A percentile compares a stretch with the other conserved stretches of the same genome.
These are phyloP conservation scores for Lodderomyces jiufengensis DNA, from an alignment of 1,139 yeast species.

Conservation along the genomic window DNA sequence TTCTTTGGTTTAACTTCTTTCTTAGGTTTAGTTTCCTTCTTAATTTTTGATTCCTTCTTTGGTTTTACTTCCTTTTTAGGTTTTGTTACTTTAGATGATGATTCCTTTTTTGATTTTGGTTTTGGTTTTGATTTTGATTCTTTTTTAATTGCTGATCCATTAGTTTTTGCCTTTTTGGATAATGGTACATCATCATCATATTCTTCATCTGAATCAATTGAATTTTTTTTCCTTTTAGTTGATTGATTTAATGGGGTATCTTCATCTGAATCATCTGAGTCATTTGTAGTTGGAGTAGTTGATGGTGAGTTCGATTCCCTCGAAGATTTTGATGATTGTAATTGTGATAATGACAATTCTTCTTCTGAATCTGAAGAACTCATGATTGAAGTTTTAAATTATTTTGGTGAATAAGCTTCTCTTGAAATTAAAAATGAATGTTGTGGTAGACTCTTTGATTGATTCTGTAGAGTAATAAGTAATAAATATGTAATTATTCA, in stretches of 20 bases:
- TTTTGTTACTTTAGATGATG: conserved; percentile 6
- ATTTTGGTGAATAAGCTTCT: neutral
- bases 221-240: conserved; percentile 4
- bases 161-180: conserved; percentile 6
- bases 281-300: conserved; percentile 9
- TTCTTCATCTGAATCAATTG: conserved; percentile 8
- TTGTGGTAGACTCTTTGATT: too few species aligned
- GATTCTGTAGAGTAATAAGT: too few species aligned
- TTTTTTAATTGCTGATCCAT: conserved; percentile 5
- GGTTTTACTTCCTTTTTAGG: conserved; percentile 1
- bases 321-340: conserved; percentile 9
- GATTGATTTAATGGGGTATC: conserved; percentile 9
- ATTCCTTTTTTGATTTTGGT: conserved; percentile 5
- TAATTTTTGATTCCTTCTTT: conserved; percentile 3
- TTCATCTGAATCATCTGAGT: conserved; percentile 11
- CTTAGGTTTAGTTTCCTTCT: conserved; percentile 6
- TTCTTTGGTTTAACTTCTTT: conserved; percentile 1
- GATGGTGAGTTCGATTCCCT: conserved; percentile 5
- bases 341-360: conserved; percentile 12
- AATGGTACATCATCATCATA: conserved; percentile 12
- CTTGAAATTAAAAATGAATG: too few species aligned
- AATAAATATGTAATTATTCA: too few species aligned
- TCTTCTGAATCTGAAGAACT: conserved; percentile 9
- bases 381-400: neutral
- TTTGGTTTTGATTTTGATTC: conserved; percentile 2